A percentile compares a stretch with the other conserved stretches of the same genome.
phyloP scores from a whole-genome alignment of 352 stramenopile species.

The Peronospora farinosa region DNA sequence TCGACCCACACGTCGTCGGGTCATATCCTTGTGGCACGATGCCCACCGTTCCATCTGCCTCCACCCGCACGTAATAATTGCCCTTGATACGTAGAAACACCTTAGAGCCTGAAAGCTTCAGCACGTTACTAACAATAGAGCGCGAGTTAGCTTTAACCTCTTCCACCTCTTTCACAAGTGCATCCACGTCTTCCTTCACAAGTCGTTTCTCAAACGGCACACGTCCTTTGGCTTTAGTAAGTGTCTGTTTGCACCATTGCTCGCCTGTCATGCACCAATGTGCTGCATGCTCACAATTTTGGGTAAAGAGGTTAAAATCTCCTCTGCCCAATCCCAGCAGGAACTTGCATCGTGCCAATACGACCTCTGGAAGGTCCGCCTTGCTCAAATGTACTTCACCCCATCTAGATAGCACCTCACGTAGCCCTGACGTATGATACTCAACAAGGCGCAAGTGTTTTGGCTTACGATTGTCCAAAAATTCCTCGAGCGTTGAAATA shows the following conservation, averaged over 20 bases:
- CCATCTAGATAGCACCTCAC: slow-evolving; percentile 73
- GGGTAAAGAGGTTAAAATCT: slow-evolving; percentile 85
- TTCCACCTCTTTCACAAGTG: slow-evolving; percentile 63
- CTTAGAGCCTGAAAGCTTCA: slow-evolving; percentile 47
- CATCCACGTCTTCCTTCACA: slow-evolving; percentile 68
- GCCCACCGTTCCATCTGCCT: slow-evolving; percentile 43
- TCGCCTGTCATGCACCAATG: slow-evolving; percentile 87
- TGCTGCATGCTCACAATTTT: slow-evolving; percentile 84
- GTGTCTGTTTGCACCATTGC: slow-evolving; percentile 85
- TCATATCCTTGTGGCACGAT: slow-evolving; percentile 45
- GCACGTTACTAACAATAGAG: slow-evolving; percentile 57
- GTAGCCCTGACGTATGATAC: slow-evolving; percentile 78
- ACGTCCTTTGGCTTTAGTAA: slow-evolving; percentile 60
- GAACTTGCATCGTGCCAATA: slow-evolving; percentile 79
- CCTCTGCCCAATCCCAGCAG: slow-evolving; percentile 64
- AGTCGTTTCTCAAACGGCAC: slow-evolving; percentile 79
- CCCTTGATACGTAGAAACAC: slow-evolving; percentile 72
- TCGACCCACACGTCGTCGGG: slow-evolving; percentile 42
- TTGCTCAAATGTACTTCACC: slow-evolving; percentile 84
- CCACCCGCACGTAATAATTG: slow-evolving; percentile 55
- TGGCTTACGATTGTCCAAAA: slow-evolving; percentile 57
- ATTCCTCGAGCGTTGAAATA: slow-evolving; percentile 82
- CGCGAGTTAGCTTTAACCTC: slow-evolving; percentile 67
- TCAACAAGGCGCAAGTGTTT: slow-evolving; percentile 70
- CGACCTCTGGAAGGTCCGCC: slow-evolving; percentile 73